These are phyloP conservation scores for Ogataea dorogensis DNA, from an alignment of 805 yeast genomes.

Conservation along the genomic window DNA sequence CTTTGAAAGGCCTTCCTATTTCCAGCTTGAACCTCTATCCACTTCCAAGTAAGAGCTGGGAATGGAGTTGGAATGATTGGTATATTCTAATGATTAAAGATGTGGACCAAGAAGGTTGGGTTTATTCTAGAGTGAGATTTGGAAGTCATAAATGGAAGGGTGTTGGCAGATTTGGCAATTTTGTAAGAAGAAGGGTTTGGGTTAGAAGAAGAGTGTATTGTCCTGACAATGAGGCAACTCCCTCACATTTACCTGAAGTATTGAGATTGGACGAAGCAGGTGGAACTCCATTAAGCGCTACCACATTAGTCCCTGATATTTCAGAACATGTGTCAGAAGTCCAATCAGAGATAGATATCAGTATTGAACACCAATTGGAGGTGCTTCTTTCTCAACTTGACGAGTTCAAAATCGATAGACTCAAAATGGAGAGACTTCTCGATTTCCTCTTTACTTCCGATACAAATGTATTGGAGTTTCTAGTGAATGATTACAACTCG, in stretches of 20 bases:
- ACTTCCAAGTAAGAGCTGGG: constrained; percentile 50
- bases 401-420: constrained; percentile 21
- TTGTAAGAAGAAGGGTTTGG: constrained; percentile 53
- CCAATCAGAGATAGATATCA: background rate
- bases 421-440: constrained; percentile 16
- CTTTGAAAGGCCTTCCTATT: constrained; percentile 41
- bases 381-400: constrained; percentile 5
- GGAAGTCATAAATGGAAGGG: constrained; percentile 50
- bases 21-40: constrained; percentile 35
- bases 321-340: background rate
- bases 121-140: constrained; percentile 44
- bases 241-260: constrained; percentile 7
- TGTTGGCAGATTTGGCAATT: constrained; percentile 46
- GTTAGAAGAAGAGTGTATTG: constrained; percentile 37
- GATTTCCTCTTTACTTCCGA: constrained; percentile 14
- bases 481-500: constrained; percentile 5
- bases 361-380: constrained; percentile 2
- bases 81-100: constrained; percentile 52
- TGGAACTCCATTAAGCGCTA: no score
- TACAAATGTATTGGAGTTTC: constrained; percentile 5
- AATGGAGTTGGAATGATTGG: constrained; percentile 58
- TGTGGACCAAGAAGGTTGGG: constrained; percentile 61
- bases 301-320: no score
- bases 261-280: constrained; percentile 8
- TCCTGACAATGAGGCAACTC: background rate